These are phyloP conservation scores for Taphrina confusa DNA, from an alignment of 1,139 yeast genomes.

Conservation along the genomic window DNA sequence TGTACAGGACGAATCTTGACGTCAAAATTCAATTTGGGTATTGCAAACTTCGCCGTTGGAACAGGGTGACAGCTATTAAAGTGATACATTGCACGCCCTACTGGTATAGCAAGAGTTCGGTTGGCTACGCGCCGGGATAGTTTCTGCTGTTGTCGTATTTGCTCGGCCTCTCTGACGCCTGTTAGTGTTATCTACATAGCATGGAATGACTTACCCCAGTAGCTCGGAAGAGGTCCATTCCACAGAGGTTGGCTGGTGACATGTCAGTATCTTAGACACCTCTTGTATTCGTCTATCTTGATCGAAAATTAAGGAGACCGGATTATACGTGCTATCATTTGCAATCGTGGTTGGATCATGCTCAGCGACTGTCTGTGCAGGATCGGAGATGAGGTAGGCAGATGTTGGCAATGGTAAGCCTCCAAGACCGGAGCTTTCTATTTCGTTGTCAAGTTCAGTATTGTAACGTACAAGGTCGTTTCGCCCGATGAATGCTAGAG, in stretches of 20 bases:
- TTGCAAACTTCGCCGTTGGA: slow-evolving; percentile 79
- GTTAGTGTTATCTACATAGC: neutral
- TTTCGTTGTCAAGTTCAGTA: too few species aligned
- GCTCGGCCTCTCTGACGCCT: slow-evolving; percentile 57
- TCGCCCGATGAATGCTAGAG: slow-evolving; percentile 65
- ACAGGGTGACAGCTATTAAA: slow-evolving; percentile 74
- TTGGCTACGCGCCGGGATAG: slow-evolving; percentile 65
- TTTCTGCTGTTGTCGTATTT: slow-evolving; percentile 60
- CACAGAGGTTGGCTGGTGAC: slow-evolving; percentile 54
- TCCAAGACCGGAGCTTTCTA: too few species aligned
- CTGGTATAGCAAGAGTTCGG: slow-evolving; percentile 73
- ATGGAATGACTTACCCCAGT: slow-evolving; percentile 39
- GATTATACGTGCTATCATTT: too few species aligned
- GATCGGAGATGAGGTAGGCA: too few species aligned
- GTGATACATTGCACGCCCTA: slow-evolving; percentile 74
- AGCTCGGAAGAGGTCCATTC: slow-evolving; percentile 47
- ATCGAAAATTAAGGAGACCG: slow-evolving; percentile 58
- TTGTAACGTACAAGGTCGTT: slow-evolving; percentile 59
- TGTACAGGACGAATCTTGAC: slow-evolving; percentile 68
- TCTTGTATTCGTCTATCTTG: slow-evolving; percentile 80
- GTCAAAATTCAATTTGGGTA: slow-evolving; percentile 72
- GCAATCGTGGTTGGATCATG: too few species aligned
- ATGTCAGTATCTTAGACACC: slow-evolving; percentile 68
- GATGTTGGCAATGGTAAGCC: too few species aligned
- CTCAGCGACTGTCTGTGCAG: too few species aligned